Conservation (phyloP, 352 stramenopile species). For the Paralagenidium karlingii region DNA sequence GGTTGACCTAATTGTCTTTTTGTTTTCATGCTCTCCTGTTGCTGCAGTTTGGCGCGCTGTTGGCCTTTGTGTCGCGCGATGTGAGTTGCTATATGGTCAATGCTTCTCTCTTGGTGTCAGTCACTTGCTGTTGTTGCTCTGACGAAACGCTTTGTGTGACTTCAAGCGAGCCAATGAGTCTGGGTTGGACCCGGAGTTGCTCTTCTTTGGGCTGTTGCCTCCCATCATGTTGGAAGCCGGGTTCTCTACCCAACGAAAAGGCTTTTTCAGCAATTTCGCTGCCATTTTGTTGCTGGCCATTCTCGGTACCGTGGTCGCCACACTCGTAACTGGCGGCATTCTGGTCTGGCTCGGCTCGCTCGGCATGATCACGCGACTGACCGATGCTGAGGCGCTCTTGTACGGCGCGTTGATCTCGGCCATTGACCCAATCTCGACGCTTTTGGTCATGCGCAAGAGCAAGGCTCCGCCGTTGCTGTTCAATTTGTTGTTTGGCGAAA, state of each 20-base stretch:
- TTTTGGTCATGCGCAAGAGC: slow-evolving; percentile 42
- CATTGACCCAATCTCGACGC: slow-evolving; percentile 55
- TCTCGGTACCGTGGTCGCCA: slow-evolving; percentile 34
- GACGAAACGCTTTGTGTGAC: not conserved
- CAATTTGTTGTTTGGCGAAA: slow-evolving; percentile 73
- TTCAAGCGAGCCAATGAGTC: slow-evolving; percentile 23
- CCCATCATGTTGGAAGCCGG: slow-evolving; percentile 56
- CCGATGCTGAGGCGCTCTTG: slow-evolving; percentile 32
- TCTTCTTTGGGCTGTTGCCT: slow-evolving; percentile 56
- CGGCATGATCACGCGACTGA: slow-evolving; percentile 27
- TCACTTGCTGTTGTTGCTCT: not conserved
- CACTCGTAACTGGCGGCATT: slow-evolving; percentile 24
- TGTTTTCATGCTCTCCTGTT: not conserved
- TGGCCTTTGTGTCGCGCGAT: slow-evolving; percentile 23
- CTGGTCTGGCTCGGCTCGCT: slow-evolving; percentile 28
- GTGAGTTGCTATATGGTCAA: slow-evolving; percentile 6
- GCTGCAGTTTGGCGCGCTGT: slow-evolving; percentile 18
- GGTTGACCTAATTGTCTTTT: not conserved
- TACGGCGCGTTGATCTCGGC: slow-evolving; percentile 55
- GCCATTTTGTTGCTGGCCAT: slow-evolving; percentile 28
- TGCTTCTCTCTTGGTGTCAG: not conserved
- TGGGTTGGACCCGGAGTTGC: slow-evolving; percentile 27
- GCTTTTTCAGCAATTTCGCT: slow-evolving; percentile 34
- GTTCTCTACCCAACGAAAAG: slow-evolving; percentile 50
- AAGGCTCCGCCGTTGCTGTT: slow-evolving; percentile 30